Percentiles rank a stretch among this genome's conserved stretches.
These are phyloP conservation scores for Fusarium incarnatum DNA, from an alignment of 2,329 filamentous ascomycete species.

Conservation along the genomic window DNA sequence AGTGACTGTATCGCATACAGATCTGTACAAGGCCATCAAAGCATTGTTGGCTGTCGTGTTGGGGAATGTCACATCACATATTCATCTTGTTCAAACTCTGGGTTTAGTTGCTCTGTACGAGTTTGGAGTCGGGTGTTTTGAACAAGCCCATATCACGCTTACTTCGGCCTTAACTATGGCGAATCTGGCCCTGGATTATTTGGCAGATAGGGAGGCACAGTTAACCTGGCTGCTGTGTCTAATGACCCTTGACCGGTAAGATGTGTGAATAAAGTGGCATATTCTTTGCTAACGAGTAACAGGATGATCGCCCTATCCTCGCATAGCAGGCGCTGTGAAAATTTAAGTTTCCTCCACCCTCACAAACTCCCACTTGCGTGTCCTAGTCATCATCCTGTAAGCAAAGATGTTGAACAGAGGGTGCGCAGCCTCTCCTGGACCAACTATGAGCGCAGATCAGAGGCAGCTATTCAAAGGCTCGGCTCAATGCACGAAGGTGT, in stretches of 20 bases:
- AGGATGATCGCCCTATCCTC: not conserved
- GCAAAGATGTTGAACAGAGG: not conserved
- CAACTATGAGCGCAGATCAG: not conserved
- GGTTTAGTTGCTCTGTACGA: slow-evolving; percentile 4
- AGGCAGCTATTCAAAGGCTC: not conserved
- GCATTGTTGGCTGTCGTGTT: not conserved
- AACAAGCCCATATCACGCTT: not conserved
- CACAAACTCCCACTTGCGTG: not conserved
- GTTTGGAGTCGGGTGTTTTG: not conserved
- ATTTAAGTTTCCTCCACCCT: rapidly evolving
- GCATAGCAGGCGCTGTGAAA: not conserved
- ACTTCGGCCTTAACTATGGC: not conserved
- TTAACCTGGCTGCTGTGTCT: not conserved
- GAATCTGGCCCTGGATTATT: not conserved
- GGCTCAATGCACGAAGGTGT: not conserved
- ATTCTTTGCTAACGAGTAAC: not conserved
- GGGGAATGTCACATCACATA: rapidly evolving
- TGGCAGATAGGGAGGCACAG: not conserved
- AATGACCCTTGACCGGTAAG: not conserved
- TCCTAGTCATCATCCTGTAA: not conserved
- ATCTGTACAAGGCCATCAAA: not conserved
- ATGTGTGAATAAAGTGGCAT: rapidly evolving
- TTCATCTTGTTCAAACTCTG: not conserved
- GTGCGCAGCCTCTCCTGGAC: no score
- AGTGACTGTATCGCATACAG: not conserved